Evolutionary conservation across 805 yeast genomes (phyloP), one percentile per base, ranked within the genome.

Genomic region (Kurtzmaniella cleridarum): DNA sequence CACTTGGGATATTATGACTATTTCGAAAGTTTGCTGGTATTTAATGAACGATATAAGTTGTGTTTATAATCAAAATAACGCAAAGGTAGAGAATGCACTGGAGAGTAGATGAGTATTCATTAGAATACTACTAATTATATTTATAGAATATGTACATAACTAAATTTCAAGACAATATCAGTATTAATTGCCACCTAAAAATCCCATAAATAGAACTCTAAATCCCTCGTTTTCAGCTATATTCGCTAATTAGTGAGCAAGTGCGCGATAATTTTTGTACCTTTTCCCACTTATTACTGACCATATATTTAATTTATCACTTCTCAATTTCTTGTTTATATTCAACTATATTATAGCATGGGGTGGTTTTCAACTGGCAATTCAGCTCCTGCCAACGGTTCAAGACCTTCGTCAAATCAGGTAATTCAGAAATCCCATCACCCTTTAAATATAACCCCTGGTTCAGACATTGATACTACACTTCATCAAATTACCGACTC

Each of bases 21-120:
- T 32, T 57, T 58, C 33, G 34, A 41, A n/a, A 51, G 48, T 6
- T 13, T 58, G 12, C 56, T 60, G 62, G 41, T 55, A 27, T 44
- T 63, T 23, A 60, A 61, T 41, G 66, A 63, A 42, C 34, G 37
- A 33, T 50, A 48, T 30, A 40, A 47, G 16, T 32, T 59, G 30
- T 61, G 66, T 39, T 46, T 62, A 10, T 60, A 45, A 42, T 12
- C n/a, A n/a, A n/a, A n/a, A n/a, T n/a, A n/a, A n/a, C n/a, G n/a
- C n/a, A n/a, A n/a, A n/a, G n/a, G n/a, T n/a, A n/a, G n/a, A n/a
- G n/a, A n/a, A n/a, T n/a, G n/a, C n/a, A n/a, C n/a, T n/a, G n/a
- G n/a, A n/a, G n/a, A n/a, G n/a, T n/a, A n/a, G n/a, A n/a, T n/a
- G n/a, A n/a, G n/a, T n/a, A n/a, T n/a, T n/a, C n/a, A n/a, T n/a